Conservation (phyloP, 768 basidiomycete species). For the Leccinum incarnatum region DNA sequence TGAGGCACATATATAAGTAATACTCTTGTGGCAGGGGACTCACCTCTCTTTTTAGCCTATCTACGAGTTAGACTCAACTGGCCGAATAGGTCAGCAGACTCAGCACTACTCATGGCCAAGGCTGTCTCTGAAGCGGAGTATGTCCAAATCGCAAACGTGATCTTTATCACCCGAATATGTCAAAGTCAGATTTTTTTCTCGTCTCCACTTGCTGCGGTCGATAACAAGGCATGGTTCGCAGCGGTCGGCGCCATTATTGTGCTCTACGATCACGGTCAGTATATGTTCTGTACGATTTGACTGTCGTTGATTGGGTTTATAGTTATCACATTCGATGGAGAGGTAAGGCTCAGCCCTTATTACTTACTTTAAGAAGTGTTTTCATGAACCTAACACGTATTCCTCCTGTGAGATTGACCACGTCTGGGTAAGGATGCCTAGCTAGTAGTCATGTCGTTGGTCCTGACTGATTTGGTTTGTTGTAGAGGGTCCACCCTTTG, state of each 20-base stretch:
- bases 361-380: not conserved
- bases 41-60: not conserved
- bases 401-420: conserved; percentile 12
- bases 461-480: not conserved
- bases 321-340: conserved; percentile 18
- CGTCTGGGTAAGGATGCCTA: conserved; percentile 17
- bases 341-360: conserved; percentile 4
- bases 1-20: not conserved
- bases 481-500: not conserved
- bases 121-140: not conserved
- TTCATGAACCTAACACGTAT: not conserved
- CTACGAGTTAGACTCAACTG: not conserved
- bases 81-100: not conserved
- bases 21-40: not conserved
- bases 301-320: not conserved
- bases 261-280: conserved; percentile 23
- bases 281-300: not conserved
- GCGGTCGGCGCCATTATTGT: conserved; percentile 9
- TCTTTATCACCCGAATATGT: conserved; percentile 9
- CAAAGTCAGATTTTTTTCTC: conserved; percentile 7
- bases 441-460: not conserved
- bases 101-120: not conserved
- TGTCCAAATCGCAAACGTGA: not conserved
- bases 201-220: not conserved
- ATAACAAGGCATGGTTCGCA: conserved; percentile 4